phyloP scores from a whole-genome alignment of 73 alveolate genomes.

The Paramecium octaurelia region DNA sequence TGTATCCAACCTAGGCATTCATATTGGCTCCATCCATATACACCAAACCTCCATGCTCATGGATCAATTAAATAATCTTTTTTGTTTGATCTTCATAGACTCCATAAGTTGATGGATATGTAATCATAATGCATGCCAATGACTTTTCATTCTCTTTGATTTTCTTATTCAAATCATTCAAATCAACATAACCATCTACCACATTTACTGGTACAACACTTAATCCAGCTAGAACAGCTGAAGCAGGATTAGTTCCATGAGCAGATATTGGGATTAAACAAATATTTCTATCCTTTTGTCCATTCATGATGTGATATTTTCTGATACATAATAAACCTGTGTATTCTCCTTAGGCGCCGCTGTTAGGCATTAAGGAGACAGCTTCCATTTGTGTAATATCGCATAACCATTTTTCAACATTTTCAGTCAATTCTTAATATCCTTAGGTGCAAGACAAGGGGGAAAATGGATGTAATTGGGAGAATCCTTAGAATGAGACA shows the following conservation, averaged over 20 bases:
- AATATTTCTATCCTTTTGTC: slow-evolving; percentile 77
- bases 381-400: slow-evolving; percentile 85
- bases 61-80: slow-evolving; percentile 72
- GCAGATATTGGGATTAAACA: slow-evolving; percentile 94
- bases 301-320: slow-evolving; percentile 77
- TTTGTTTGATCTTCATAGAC: slow-evolving; percentile 83
- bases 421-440: slow-evolving; percentile 73
- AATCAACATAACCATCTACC: slow-evolving; percentile 51
- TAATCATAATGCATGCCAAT: slow-evolving; percentile 84
- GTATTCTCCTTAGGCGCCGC: slow-evolving; percentile 94
- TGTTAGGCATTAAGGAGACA: slow-evolving; percentile 84
- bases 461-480: slow-evolving; percentile 89
- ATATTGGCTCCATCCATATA: slow-evolving; percentile 98
- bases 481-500: slow-evolving; percentile 85
- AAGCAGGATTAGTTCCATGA: slow-evolving; percentile 97
- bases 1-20: slow-evolving; percentile 90
- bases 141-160: slow-evolving; percentile 76
- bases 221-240: slow-evolving; percentile 84
- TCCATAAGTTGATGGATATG: slow-evolving; percentile 96
- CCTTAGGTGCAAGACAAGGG: slow-evolving; percentile 85
- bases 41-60: slow-evolving; percentile 84
- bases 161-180: slow-evolving; percentile 65
- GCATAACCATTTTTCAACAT: slow-evolving; percentile 66
- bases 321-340: slow-evolving; percentile 90
- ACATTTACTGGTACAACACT: slow-evolving; percentile 71